Evolutionary conservation across 2,329 filamentous ascomycete species (phyloP), one percentile per base, ranked within the genome.

Genomic region (Juglanconis oblonga): DNA sequence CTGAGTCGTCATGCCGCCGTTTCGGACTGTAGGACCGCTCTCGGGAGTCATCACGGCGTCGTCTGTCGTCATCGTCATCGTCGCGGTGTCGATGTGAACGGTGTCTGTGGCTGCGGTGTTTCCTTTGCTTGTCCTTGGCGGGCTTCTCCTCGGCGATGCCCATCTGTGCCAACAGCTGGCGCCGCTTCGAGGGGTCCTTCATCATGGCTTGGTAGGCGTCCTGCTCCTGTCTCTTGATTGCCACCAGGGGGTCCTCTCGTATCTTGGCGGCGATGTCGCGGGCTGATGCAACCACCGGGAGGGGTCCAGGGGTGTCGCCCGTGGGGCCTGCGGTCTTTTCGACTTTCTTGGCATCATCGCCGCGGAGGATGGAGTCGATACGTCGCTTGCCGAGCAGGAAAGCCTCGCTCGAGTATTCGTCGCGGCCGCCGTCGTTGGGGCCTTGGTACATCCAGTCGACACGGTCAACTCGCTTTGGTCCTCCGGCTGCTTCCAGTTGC

Each of bases 391-490:
- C 95, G 13, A 99, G 81, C 1, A 99, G 77, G 72, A 96, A 99
- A 4, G 90, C 92, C 71, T 99, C 95, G 77, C 91, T 92, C 76
- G 98, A 95, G 73, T 97, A 94, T 4, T 84, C 85, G 44, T 86
- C 91, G 35, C 89, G 89, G n/a, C 81, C 79, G 40, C 91, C 91
- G 69, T 85, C 81, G 53, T 88, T 89, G 7, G 95, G 92, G 1
- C 94, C 94, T 67, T 89, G 87, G 76, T 99, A 99, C 92, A 99
- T 97, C 91, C 95, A 99, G 69, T 98, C 95, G 32, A 99, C 94
- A 40, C 92, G 87, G 68, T 94, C 88, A 35, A 89, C 78, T 56
- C 89, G 84, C 70, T 92, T 93, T 68, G 84, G 86, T 58, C 93
- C 92, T 42, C 95, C 95, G 0, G 92, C 89, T 2, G 89, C 88